Conservation (phyloP, 148 eudicot genomes). For the Linanthus parryae region DNA sequence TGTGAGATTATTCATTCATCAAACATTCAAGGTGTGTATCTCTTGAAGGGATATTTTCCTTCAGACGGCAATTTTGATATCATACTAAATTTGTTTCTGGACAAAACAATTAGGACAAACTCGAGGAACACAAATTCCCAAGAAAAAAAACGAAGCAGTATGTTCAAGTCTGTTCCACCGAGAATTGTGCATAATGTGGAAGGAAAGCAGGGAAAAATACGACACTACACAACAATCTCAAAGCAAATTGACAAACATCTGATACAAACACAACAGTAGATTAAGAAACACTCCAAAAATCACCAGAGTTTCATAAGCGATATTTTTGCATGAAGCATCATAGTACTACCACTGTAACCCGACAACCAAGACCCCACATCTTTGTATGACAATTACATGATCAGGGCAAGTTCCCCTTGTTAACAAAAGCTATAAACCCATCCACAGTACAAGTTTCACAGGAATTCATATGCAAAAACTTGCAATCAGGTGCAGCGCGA, state of each 20-base stretch:
- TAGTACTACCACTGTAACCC: no score
- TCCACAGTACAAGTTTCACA: slow-evolving; percentile 4
- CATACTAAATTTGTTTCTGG: no score
- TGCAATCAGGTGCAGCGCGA: background rate
- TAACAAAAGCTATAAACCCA: background rate
- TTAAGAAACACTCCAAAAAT: no score
- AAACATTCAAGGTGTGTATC: no score
- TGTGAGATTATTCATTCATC: no score
- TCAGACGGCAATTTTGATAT: no score
- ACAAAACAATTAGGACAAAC: no score
- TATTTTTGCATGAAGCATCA: background rate
- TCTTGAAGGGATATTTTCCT: no score
- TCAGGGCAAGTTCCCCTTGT: background rate
- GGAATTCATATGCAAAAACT: background rate
- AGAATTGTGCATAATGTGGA: no score
- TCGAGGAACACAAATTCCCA: no score
- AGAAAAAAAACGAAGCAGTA: no score
- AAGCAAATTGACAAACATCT: background rate
- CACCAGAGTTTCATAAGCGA: slow-evolving; percentile 5
- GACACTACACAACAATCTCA: background rate
- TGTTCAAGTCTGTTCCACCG: no score
- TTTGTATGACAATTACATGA: slow-evolving; percentile 8
- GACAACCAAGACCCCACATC: slow-evolving; percentile 6
- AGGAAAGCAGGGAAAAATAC: background rate
- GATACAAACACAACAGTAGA: background rate